These are phyloP conservation scores for Calonectria hongkongensis DNA, from an alignment of 2,329 filamentous ascomycete species.

Conservation along the genomic window DNA sequence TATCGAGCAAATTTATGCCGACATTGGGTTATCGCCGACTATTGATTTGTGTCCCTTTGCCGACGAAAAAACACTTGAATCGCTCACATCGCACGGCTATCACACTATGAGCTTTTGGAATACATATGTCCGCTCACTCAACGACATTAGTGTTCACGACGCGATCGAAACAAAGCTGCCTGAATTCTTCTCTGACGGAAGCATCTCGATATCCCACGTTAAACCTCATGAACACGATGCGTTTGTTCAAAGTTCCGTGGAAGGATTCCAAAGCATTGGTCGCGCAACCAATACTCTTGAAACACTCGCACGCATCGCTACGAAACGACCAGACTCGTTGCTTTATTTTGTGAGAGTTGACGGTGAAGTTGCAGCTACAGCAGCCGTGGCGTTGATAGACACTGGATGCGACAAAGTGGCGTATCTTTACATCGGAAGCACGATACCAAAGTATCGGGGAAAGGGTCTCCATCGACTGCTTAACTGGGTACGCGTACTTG, in stretches of 20 bases:
- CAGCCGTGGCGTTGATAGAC: neutral
- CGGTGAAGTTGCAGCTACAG: neutral
- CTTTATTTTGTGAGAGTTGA: neutral
- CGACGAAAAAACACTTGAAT: neutral
- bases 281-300: neutral
- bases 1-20: neutral
- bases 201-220: neutral
- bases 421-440: neutral
- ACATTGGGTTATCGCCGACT: neutral
- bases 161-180: neutral
- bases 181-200: neutral
- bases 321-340: neutral
- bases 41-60: neutral
- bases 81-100: neutral
- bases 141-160: neutral
- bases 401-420: neutral
- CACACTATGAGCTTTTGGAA: constrained; percentile 5
- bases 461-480: neutral
- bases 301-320: neutral
- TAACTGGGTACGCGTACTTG: neutral
- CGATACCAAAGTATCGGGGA: neutral
- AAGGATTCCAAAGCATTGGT: neutral
- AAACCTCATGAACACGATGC: neutral
- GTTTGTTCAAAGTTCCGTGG: neutral
- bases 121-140: neutral